Base-by-base conservation (phyloP, 108 stramenopile species). In the Skeletonema menzelii region DNA sequence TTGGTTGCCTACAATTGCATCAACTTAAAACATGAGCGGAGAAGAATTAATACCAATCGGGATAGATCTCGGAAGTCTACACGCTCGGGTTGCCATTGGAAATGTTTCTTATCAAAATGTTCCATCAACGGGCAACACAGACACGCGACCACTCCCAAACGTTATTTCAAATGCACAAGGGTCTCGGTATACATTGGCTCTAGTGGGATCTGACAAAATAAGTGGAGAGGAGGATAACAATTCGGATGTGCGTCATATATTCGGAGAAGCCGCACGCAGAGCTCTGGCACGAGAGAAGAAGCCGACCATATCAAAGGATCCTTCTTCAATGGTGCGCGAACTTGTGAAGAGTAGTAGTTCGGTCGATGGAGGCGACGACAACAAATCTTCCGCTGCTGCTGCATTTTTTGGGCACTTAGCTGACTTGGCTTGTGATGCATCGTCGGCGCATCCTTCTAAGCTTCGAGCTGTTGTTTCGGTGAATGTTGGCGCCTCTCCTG, bases 341-440 rank as follows among this genome's bases (percentile, higher is more conserved):
- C 62, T 82, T 31, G 63, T 77, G n/a, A 68, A 38, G 59, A 65
- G 69, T 30, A 70, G 71, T 30, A 75, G 67, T 49, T 72, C 60
- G 2, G 17, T 79, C 15, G 40, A 30, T 22, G 42, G 56, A 2
- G 62, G 53, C 59, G 71, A 65, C 22, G 66, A 69, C 2, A 49
- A 72, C 22, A 76, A 72, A 59, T 49, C 56, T 22, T 46, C 71
- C 19, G 63, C 74, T 6, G 65, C 65, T 30, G 70, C 80, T 61
- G 83, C 83, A 27, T 84, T 84, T 59, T 82, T 84, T 56, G 70
- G 56, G 34, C 74, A 82, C 49, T 55, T 84, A 40, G 65, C 76
- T 11, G 75, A 84, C 31, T 80, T 84, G 27, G 84, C 84, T 13
- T 80, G 80, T 40, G 80, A 84, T 71, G 80, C 84, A 55, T 66